phyloP scores from a whole-genome alignment of 1,284 basidiomycete species.

The Cutaneotrichosporon dermatis region DNA sequence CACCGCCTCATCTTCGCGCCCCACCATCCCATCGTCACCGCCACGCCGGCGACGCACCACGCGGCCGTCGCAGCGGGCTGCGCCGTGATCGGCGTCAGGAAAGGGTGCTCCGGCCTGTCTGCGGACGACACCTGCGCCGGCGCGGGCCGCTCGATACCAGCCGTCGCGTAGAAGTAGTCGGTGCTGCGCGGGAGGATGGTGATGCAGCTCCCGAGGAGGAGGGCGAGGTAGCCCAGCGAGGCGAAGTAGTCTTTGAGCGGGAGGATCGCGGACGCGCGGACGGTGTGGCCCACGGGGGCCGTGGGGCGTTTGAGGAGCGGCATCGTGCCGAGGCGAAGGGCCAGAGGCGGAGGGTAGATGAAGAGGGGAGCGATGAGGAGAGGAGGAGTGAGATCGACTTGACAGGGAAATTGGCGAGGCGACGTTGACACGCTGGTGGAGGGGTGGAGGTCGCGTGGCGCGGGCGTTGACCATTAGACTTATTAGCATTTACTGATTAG shows the following conservation, averaged over 20 bases:
- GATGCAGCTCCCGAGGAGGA: conserved; percentile 62
- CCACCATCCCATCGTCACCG: conserved; percentile 67
- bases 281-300: not conserved
- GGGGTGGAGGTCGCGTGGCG: too few relatives aligned
- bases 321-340: not conserved
- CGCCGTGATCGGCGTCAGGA: conserved; percentile 63
- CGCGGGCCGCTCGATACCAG: conserved; percentile 5
- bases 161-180: conserved; percentile 45
- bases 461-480: too few relatives aligned
- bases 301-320: not conserved
- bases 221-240: conserved; percentile 66
- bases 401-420: too few relatives aligned
- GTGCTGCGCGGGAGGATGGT: conserved; percentile 64
- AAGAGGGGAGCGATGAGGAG: too few relatives aligned
- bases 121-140: conserved; percentile 28
- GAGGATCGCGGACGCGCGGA: conserved; percentile 13
- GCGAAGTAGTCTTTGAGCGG: conserved; percentile 60
- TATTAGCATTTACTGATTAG: too few relatives aligned
- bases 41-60: conserved; percentile 60
- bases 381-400: too few relatives aligned
- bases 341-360: not conserved
- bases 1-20: conserved; percentile 61
- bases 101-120: conserved; percentile 62
- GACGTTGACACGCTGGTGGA: too few relatives aligned
- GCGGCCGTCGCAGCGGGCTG: conserved; percentile 60